phyloP scores from a whole-genome alignment of 208 protist genomes.

The Jaenimonas drosophilae region DNA sequence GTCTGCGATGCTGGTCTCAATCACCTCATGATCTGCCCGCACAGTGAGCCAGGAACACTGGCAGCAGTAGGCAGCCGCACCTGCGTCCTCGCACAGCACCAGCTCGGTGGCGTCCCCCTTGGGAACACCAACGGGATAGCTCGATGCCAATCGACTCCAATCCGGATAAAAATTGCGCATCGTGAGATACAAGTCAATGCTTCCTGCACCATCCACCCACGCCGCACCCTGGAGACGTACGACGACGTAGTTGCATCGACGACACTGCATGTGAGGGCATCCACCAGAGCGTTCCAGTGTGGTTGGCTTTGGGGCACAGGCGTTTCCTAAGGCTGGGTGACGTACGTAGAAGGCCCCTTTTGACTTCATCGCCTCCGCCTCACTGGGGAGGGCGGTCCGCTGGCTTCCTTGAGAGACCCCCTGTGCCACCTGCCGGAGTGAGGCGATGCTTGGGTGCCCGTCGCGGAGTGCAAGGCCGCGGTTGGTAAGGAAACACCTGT shows the following conservation, averaged over 20 bases:
- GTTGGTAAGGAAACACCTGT: slow-evolving; percentile 63
- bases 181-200: slow-evolving; percentile 69
- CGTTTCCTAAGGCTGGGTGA: slow-evolving; percentile 45
- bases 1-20: slow-evolving; percentile 53
- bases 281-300: slow-evolving; percentile 20
- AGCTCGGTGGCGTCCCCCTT: slow-evolving; percentile 5
- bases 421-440: slow-evolving; percentile 22
- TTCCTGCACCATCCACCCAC: slow-evolving; percentile 46
- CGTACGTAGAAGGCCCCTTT: slow-evolving; percentile 65
- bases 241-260: slow-evolving; percentile 64
- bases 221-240: slow-evolving; percentile 68
- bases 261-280: slow-evolving; percentile 61
- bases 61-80: slow-evolving; percentile 73
- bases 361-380: slow-evolving; percentile 14
- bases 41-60: slow-evolving; percentile 84
- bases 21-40: slow-evolving; percentile 13
- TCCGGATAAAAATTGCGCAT: slow-evolving; percentile 83
- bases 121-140: slow-evolving; percentile 32
- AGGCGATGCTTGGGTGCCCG: slow-evolving; percentile 23
- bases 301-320: slow-evolving; percentile 24
- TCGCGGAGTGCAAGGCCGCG: slow-evolving; percentile 5
- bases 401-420: too few species aligned
- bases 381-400: slow-evolving; percentile 8
- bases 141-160: slow-evolving; percentile 62
- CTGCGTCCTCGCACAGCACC: slow-evolving; percentile 19